Evolutionary conservation across 75 land plant genomes (phyloP).

Genomic region (Cunninghamia lanceolata): DNA sequence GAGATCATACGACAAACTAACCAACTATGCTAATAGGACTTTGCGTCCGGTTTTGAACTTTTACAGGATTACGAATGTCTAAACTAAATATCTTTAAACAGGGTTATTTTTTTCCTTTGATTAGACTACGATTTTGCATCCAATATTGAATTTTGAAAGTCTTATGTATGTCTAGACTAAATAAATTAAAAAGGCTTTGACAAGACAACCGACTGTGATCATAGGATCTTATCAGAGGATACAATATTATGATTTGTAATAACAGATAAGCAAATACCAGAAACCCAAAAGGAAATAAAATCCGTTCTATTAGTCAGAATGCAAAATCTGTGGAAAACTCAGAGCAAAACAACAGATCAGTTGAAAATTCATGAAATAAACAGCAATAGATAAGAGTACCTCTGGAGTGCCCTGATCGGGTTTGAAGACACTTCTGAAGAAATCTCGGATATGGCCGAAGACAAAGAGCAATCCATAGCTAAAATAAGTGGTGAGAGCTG

Average conservation of each 20-base stretch:
- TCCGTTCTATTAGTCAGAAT: not conserved
- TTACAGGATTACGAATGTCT: too few species aligned
- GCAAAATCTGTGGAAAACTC: not conserved
- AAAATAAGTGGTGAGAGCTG: conserved; percentile 78
- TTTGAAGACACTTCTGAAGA: conserved; percentile 61
- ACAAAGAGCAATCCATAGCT: conserved; percentile 89
- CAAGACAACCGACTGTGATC: not conserved
- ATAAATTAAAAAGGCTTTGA: not conserved
- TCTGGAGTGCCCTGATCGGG: conserved; percentile 6
- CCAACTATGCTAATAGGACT: too few species aligned
- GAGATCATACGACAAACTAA: too few species aligned
- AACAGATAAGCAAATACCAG: not conserved
- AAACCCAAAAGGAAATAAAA: not conserved
- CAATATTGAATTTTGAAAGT: too few species aligned
- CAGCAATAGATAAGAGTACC: not conserved
- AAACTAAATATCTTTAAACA: too few species aligned
- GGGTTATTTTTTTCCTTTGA: too few species aligned
- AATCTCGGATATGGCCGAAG: conserved; percentile 80
- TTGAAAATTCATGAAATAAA: not conserved
- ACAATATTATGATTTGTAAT: not conserved
- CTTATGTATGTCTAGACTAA: not conserved
- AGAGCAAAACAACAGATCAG: not conserved
- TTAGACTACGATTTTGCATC: not conserved
- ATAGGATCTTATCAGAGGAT: not conserved
- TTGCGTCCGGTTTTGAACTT: too few species aligned